phyloP scores from a whole-genome alignment of 805 yeast species.

The Scheffersomyces amazonensis region DNA sequence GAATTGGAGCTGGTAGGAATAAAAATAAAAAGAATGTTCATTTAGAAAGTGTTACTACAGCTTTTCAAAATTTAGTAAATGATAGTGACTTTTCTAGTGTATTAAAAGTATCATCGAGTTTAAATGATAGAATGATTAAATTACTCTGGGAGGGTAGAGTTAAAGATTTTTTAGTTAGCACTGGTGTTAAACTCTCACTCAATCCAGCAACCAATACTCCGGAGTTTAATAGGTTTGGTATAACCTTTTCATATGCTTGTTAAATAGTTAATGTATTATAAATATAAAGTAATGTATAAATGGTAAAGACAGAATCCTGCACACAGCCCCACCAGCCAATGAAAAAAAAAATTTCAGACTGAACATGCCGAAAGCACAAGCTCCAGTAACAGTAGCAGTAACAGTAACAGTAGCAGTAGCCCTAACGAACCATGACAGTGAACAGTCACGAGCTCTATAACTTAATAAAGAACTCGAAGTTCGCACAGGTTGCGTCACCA shows the following conservation, averaged over 20 bases:
- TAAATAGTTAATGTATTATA: slow-evolving; percentile 1
- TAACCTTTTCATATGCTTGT: slow-evolving; percentile 56
- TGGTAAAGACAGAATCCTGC: too few relatives aligned
- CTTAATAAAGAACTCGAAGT: slow-evolving; percentile 38
- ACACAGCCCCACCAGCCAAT: too few relatives aligned
- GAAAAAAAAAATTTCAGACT: too few relatives aligned
- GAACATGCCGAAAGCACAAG: too few relatives aligned
- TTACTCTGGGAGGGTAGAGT: slow-evolving; percentile 86
- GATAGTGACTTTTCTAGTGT: slow-evolving; percentile 65
- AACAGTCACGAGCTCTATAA: slow-evolving; percentile 27
- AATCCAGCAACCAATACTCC: slow-evolving; percentile 40
- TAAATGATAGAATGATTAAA: slow-evolving; percentile 58
- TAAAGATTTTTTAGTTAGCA: slow-evolving; percentile 72
- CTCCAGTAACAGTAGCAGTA: too few relatives aligned
- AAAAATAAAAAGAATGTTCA: slow-evolving; percentile 14
- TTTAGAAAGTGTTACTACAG: slow-evolving; percentile 43
- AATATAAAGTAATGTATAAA: background rate
- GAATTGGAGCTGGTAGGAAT: too few relatives aligned
- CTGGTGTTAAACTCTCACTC: slow-evolving; percentile 60
- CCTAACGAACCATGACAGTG: too few relatives aligned
- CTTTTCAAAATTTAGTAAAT: slow-evolving; percentile 49
- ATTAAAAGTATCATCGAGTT: slow-evolving; percentile 67
- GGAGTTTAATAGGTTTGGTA: slow-evolving; percentile 50
- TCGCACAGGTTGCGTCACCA: slow-evolving; percentile 45
- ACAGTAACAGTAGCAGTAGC: too few relatives aligned